phyloP scores from a whole-genome alignment of 192 early-diverging fungal species.

The Entomortierella beljakovae region DNA sequence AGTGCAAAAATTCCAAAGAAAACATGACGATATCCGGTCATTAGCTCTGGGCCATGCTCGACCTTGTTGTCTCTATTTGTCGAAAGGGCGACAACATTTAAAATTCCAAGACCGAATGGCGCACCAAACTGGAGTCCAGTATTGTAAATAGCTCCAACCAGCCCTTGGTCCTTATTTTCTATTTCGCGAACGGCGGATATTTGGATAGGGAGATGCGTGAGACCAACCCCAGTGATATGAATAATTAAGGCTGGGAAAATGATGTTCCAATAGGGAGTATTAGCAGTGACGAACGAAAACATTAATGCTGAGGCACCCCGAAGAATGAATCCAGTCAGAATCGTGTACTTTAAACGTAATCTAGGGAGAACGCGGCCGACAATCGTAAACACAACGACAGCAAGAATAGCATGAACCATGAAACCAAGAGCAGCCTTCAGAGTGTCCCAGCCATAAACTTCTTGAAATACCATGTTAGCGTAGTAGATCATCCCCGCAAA shows the following conservation, averaged over 20 bases:
- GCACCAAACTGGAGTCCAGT: conserved; percentile 52
- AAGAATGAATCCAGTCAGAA: conserved; percentile 29
- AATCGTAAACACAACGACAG: conserved; percentile 40
- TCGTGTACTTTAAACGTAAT: conserved; percentile 17
- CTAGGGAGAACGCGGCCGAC: conserved; percentile 53
- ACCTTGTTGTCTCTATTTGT: conserved; percentile 25
- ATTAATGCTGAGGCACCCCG: conserved; percentile 25
- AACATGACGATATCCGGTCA: conserved; percentile 37
- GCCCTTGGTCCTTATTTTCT: conserved; percentile 41
- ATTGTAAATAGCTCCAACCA: conserved; percentile 53
- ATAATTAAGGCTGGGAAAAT: conserved; percentile 49
- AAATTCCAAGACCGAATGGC: conserved; percentile 44
- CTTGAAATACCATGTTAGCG: conserved; percentile 58
- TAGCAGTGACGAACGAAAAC: conserved; percentile 27
- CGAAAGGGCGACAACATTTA: conserved; percentile 43
- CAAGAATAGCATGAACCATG: conserved; percentile 52
- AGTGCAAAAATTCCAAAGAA: conserved; percentile 42
- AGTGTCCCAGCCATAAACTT: conserved; percentile 53
- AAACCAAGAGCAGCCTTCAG: conserved; percentile 58
- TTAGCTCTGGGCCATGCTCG: conserved; percentile 14
- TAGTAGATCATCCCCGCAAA: conserved; percentile 56
- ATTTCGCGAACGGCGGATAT: conserved; percentile 43
- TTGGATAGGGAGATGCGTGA: conserved; percentile 32
- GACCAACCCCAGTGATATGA: conserved; percentile 30
- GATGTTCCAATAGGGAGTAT: conserved; percentile 37